Conservation (phyloP, 352 stramenopile genomes). For the Aphanomyces cochlioides region DNA sequence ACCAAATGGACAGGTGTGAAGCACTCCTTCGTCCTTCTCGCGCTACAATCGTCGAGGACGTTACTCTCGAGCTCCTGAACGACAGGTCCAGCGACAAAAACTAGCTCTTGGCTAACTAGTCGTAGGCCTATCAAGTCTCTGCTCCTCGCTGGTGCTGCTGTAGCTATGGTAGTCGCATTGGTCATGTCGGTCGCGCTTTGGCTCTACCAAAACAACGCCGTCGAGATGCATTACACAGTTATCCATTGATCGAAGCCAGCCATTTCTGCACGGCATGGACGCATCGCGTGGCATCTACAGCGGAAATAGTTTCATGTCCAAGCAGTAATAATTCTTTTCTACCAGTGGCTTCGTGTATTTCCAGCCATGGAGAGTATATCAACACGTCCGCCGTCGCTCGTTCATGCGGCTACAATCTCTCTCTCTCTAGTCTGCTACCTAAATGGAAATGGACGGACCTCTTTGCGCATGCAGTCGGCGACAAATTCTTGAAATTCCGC, state of each 20-base stretch:
- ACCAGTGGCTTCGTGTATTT: slow-evolving; percentile 47
- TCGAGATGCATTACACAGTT: background rate
- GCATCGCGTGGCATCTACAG: slow-evolving; percentile 13
- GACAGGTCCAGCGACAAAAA: too few relatives aligned
- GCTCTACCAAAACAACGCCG: background rate
- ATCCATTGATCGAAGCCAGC: background rate
- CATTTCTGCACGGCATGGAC: background rate
- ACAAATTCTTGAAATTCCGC: slow-evolving; percentile 58
- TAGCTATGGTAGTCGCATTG: background rate
- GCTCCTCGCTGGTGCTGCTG: background rate
- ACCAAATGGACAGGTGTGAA: slow-evolving; percentile 47
- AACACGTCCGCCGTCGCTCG: slow-evolving; percentile 58
- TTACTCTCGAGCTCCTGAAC: too few relatives aligned
- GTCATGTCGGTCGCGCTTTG: background rate
- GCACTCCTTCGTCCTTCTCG: background rate
- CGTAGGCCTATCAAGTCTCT: background rate
- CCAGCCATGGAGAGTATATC: slow-evolving; percentile 50
- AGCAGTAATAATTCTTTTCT: background rate
- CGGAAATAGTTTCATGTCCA: background rate
- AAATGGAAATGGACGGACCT: slow-evolving; percentile 37
- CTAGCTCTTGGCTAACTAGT: too few relatives aligned
- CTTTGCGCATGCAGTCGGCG: slow-evolving; percentile 56
- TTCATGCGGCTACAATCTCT: slow-evolving; percentile 42
- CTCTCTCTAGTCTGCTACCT: background rate
- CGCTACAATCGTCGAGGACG: too few relatives aligned